These are phyloP conservation scores for Wallacemonas collosoma DNA, from an alignment of 208 protist genomes.

Conservation along the genomic window DNA sequence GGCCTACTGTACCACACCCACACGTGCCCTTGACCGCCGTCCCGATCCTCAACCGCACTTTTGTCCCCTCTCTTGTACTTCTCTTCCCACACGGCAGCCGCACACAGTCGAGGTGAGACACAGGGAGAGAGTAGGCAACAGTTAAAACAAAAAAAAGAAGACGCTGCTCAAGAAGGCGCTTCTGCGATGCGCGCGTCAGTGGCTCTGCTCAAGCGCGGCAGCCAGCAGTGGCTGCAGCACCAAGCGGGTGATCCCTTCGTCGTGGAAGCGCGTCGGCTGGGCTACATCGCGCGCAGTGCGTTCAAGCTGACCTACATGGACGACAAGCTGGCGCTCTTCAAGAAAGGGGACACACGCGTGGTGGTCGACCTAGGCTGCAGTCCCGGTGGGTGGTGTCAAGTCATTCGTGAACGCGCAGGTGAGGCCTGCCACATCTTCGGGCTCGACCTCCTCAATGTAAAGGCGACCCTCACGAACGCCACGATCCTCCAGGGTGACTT, in stretches of 20 bases:
- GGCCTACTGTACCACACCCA: too few relatives aligned
- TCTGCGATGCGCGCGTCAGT: background rate
- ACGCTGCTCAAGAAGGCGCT: too few relatives aligned
- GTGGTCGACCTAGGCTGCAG: constrained; percentile 85
- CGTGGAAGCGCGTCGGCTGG: constrained; percentile 50
- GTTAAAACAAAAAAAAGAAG: too few relatives aligned
- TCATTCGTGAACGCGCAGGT: constrained; percentile 65
- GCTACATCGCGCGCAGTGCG: constrained; percentile 82
- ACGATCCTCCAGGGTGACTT: constrained; percentile 82
- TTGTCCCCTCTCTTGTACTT: too few relatives aligned
- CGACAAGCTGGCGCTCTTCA: constrained; percentile 68
- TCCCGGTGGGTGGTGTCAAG: constrained; percentile 86
- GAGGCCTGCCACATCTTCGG: constrained; percentile 73
- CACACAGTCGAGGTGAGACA: too few relatives aligned
- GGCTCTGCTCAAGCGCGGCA: constrained; percentile 12
- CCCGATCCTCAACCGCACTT: too few relatives aligned
- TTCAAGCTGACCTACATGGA: constrained; percentile 79
- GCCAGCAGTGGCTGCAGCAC: constrained; percentile 60
- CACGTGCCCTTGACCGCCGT: too few relatives aligned
- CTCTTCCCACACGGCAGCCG: too few relatives aligned
- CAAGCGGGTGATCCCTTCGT: constrained; percentile 74
- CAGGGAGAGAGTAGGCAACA: too few relatives aligned
- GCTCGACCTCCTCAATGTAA: constrained; percentile 63
- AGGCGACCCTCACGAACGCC: constrained; percentile 54
- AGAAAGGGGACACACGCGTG: constrained; percentile 36